phyloP scores from a whole-genome alignment of 352 stramenopile species.

The Phytophthora megakarya region DNA sequence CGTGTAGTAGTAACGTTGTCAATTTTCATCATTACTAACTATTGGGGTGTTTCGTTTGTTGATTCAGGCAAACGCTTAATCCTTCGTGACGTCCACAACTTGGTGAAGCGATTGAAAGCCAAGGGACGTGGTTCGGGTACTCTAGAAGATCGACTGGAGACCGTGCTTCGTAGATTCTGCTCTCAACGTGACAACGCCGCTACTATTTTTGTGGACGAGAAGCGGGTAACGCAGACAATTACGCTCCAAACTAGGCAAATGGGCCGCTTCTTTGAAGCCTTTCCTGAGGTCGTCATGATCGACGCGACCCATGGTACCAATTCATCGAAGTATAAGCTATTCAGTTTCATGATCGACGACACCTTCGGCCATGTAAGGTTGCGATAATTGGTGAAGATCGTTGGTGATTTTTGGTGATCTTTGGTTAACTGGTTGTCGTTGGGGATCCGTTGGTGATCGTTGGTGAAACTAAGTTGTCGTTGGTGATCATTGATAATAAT shows the following conservation, averaged over 20 bases:
- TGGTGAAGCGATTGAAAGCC: background rate
- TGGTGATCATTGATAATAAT: too few species aligned
- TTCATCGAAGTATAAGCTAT: slow-evolving; percentile 2
- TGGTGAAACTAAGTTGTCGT: too few species aligned
- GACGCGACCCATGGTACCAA: slow-evolving; percentile 4
- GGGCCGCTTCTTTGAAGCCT: background rate
- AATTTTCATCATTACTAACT: background rate
- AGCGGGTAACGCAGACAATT: background rate
- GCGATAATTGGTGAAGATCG: background rate
- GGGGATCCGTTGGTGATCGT: slow-evolving; percentile 1
- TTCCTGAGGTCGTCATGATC: background rate
- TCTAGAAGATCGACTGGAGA: slow-evolving; percentile 3
- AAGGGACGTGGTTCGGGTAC: background rate
- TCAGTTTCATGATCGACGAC: slow-evolving; percentile 11
- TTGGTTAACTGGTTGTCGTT: too few species aligned
- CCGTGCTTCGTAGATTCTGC: background rate
- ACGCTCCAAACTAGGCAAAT: slow-evolving; percentile 3
- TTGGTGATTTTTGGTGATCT: too few species aligned
- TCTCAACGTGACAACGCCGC: background rate
- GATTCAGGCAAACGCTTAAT: background rate
- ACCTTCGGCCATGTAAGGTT: slow-evolving; percentile 7
- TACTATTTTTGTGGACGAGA: background rate
- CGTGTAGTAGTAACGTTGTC: background rate
- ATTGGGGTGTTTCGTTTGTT: too few species aligned
- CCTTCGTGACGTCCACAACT: too few species aligned